Base-by-base conservation (phyloP, 108 stramenopile species). In the Craspedostauros australis region DNA sequence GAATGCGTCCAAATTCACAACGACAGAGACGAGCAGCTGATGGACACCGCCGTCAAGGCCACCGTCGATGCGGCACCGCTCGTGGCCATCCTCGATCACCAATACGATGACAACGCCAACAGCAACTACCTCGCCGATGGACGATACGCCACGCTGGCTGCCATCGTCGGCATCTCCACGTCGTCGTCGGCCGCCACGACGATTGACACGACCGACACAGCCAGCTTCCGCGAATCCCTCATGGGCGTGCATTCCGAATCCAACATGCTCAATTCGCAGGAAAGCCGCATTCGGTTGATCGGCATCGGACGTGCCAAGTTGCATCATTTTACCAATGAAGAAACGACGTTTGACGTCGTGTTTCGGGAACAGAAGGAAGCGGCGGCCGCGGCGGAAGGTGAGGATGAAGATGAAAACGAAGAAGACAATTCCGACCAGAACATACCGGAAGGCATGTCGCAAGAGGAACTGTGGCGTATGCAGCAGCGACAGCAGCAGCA, bases 291-390 rank as follows among this genome's bases (percentile, higher is more conserved):
- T 7, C 60, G 76, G n/a, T 47, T 84, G 4, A 46, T 70, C n/a
- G 79, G 79, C 1, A 60, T 85, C 25, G 84, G 84, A 20, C 57
- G 84, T 32, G 84, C 67, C 1, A 50, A 52, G 23, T 23, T 86
- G 32, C 54, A 50, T 29, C 53, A 77, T 39, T 71, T 71, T 8
- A 38, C 15, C 19, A 39, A 23, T 2, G 41, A 54, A 41, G 33
- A 38, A 22, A 40, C 27, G 34, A 24, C 1, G 3, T 21, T 11
- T 24, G 47, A 24, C 29, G 19, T 12, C 9, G 15, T 15, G 43
- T 8, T 8, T 48, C 24, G 6, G n/a, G 20, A 11, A 21, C 34
- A 36, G 33, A n/a, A n/a, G n/a, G n/a, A n/a, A n/a, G n/a, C n/a
- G n/a, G n/a, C n/a, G n/a, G n/a, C n/a, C n/a, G n/a, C n/a, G n/a